Evolutionary conservation across 345 rosid species (phyloP).

Genomic region (Iberis pinnata): DNA sequence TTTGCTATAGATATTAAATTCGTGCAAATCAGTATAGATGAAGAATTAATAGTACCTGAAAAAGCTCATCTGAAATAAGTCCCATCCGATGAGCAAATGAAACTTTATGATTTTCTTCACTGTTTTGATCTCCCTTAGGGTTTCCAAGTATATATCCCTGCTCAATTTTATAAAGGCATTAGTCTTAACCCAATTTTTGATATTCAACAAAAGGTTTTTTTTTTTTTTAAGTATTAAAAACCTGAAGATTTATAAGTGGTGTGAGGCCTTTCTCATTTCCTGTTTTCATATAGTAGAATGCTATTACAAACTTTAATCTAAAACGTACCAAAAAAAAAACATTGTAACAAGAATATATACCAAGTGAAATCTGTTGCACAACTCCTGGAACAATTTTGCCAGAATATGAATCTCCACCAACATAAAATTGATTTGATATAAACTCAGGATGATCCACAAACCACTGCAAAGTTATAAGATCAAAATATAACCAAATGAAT

Average conservation of each 20-base stretch:
- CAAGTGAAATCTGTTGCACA: slow-evolving; percentile 42
- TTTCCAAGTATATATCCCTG: slow-evolving; percentile 32
- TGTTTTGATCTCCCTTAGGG: neutral
- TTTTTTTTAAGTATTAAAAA: slow-evolving; percentile 11
- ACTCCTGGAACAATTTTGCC: slow-evolving; percentile 50
- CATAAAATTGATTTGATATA: slow-evolving; percentile 41
- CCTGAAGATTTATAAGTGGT: slow-evolving; percentile 58
- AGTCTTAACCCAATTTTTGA: neutral
- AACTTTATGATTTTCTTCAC: neutral
- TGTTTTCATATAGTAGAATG: slow-evolving; percentile 29
- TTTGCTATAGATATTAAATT: no score
- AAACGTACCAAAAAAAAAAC: slow-evolving; percentile 33
- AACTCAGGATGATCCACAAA: slow-evolving; percentile 47
- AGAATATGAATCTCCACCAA: slow-evolving; percentile 69
- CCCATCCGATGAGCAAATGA: neutral
- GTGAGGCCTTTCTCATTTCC: slow-evolving; percentile 46
- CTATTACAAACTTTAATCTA: neutral
- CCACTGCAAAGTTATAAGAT: slow-evolving; percentile 48
- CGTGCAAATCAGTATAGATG: no score
- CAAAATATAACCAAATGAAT: neutral
- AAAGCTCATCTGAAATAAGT: neutral
- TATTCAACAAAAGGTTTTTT: neutral
- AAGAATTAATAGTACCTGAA: neutral
- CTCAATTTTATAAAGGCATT: neutral
- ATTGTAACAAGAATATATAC: slow-evolving; percentile 23